A percentile compares a stretch with the other conserved stretches of the same genome.
These are phyloP conservation scores for Cladosporium sp. DNA, from an alignment of 2,329 filamentous ascomycete species.

Conservation along the genomic window DNA sequence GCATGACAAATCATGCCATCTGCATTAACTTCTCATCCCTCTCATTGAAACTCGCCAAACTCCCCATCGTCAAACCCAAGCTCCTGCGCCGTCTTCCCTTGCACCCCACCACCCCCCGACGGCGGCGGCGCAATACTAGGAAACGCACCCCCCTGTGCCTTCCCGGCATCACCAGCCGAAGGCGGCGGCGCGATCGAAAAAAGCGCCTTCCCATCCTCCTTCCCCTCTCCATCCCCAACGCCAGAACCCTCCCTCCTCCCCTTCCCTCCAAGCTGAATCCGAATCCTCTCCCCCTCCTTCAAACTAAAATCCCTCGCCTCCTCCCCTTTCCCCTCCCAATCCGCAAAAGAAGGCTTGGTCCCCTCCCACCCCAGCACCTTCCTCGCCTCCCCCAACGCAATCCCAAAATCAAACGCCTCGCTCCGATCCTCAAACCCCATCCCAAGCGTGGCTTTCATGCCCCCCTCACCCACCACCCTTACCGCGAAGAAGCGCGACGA, in stretches of 20 bases:
- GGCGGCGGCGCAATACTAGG: conserved; percentile 66
- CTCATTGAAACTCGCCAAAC: conserved; percentile 72
- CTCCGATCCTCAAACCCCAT: conserved; percentile 83
- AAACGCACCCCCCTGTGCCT: conserved; percentile 47
- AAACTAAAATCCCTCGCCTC: conserved; percentile 71
- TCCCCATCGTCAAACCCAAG: conserved; percentile 83
- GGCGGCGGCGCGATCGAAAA: conserved; percentile 74
- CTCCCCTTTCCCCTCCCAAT: conserved; percentile 33
- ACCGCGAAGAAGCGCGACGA: conserved; percentile 81
- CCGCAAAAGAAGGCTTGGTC: conserved; percentile 34
- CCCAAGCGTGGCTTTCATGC: conserved; percentile 72
- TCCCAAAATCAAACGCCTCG: conserved; percentile 78
- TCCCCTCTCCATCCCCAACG: conserved; percentile 32
- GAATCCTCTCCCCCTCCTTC: conserved; percentile 87
- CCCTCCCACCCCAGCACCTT: conserved; percentile 63
- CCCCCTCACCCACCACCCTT: conserved; percentile 68
- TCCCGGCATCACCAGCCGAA: conserved; percentile 15
- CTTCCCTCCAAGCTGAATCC: conserved; percentile 65
- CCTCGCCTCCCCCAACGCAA: conserved; percentile 72
- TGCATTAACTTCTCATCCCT: neutral
- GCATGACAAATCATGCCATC: neutral
- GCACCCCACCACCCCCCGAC: conserved; percentile 44
- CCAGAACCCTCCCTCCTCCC: conserved; percentile 36
- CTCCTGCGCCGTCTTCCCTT: conserved; percentile 47
- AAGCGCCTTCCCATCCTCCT: conserved; percentile 42